Evolutionary conservation across 2,329 filamentous ascomycete species (phyloP).

Genomic region (Fusarium tanahbumbuense): DNA sequence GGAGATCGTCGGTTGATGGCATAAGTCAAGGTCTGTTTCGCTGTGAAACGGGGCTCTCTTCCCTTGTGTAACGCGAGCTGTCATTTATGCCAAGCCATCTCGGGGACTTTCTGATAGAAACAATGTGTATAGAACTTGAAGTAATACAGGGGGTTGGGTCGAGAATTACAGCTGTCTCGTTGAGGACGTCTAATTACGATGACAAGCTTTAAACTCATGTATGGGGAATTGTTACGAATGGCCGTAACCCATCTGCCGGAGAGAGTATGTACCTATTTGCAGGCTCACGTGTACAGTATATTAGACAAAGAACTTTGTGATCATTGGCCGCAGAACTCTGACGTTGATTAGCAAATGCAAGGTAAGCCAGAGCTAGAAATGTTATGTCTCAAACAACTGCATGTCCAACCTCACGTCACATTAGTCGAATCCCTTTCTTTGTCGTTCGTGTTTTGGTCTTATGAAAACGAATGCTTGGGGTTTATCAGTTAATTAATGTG

Average conservation of each 20-base stretch:
- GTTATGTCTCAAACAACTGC: neutral
- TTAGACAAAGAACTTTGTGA: neutral
- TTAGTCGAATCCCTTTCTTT: neutral
- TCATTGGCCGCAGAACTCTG: neutral
- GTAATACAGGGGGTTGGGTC: neutral
- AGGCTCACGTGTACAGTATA: neutral
- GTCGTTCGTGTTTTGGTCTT: neutral
- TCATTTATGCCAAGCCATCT: constrained; percentile 31
- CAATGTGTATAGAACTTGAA: neutral
- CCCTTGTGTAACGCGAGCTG: constrained; percentile 22
- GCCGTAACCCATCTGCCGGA: no score
- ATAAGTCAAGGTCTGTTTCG: constrained; percentile 1
- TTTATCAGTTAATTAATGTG: neutral
- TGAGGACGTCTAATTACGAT: neutral
- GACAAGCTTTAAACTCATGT: neutral
- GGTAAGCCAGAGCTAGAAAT: neutral
- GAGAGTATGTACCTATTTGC: no score
- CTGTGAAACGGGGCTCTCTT: neutral
- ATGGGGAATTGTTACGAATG: no score
- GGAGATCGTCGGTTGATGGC: neutral
- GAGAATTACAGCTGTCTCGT: neutral
- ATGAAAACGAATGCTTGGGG: neutral
- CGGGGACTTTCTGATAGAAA: constrained; percentile 22
- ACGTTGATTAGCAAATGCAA: neutral
- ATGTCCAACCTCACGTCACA: neutral